These are phyloP conservation scores for Iris pallida DNA, from an alignment of 116 monocot species.

Conservation along the genomic window DNA sequence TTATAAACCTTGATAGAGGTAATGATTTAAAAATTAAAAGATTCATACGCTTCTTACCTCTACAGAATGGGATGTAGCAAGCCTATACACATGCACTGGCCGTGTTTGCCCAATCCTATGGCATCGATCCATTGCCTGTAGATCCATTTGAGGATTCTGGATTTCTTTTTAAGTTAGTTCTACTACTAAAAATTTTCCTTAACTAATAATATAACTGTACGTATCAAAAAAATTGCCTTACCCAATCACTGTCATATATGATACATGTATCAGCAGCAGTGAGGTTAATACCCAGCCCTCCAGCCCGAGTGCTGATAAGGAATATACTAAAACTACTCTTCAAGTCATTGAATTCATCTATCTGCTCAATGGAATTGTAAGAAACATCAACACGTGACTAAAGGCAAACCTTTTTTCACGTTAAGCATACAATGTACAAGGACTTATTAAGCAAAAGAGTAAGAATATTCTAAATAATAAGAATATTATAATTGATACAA, in stretches of 20 bases:
- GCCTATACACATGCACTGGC: constrained; percentile 88
- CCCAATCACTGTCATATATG: constrained; percentile 98
- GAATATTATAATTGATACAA: no score
- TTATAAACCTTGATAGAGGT: no score
- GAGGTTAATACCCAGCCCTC: constrained; percentile 52
- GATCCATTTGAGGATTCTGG: constrained; percentile 98
- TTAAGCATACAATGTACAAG: no score
- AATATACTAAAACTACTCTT: background rate
- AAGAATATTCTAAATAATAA: no score
- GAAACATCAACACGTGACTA: no score
- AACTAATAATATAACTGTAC: constrained; percentile 1
- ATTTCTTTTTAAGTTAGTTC: constrained; percentile 3
- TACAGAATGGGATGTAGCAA: constrained; percentile 85
- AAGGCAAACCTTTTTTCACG: no score
- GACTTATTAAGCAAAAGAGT: no score
- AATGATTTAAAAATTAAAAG: no score
- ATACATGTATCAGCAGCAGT: constrained; percentile 97
- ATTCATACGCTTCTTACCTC: constrained; percentile 41
- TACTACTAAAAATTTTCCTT: background rate
- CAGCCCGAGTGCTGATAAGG: background rate
- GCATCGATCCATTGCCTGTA: constrained; percentile 98
- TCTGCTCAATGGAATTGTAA: background rate
- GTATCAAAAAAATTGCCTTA: constrained; percentile 10
- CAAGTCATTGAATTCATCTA: background rate
- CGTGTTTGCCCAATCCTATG: constrained; percentile 93